A percentile compares a stretch with the other conserved stretches of the same genome.
These are phyloP conservation scores for Monoraphidium neglectum DNA, from an alignment of 139 green algal species.

Conservation along the genomic window DNA sequence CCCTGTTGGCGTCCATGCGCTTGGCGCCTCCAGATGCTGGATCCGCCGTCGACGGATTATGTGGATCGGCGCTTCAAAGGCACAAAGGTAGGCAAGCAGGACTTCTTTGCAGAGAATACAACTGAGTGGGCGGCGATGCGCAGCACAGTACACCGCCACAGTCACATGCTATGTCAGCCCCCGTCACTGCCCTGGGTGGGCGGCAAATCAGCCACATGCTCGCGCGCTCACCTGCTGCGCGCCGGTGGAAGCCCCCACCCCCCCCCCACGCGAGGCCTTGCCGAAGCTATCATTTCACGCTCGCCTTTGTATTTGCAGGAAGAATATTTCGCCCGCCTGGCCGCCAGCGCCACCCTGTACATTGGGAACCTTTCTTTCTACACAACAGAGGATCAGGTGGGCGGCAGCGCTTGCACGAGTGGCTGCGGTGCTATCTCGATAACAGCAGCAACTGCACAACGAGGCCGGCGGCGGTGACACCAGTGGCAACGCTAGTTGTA, in stretches of 20 bases:
- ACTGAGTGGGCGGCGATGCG: too few species aligned
- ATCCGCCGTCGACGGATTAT: conserved; percentile 60
- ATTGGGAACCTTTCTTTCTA: conserved; percentile 98
- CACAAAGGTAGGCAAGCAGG: conserved; percentile 51
- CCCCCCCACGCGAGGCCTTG: background rate
- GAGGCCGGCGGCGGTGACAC: background rate
- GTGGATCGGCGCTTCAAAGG: conserved; percentile 81
- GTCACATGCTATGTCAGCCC: too few species aligned
- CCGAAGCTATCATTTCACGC: too few species aligned
- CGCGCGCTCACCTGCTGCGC: too few species aligned
- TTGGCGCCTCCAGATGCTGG: conserved; percentile 16
- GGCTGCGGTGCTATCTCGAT: too few species aligned
- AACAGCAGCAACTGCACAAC: background rate
- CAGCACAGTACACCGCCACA: background rate
- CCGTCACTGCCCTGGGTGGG: too few species aligned
- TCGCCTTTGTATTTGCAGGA: conserved; percentile 49
- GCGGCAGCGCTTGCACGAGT: conserved; percentile 21
- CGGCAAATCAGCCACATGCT: too few species aligned
- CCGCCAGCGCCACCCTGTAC: conserved; percentile 89
- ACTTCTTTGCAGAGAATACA: too few species aligned
- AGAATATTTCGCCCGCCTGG: conserved; percentile 81
- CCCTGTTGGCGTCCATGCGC: too few species aligned
- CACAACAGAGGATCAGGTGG: conserved; percentile 97
- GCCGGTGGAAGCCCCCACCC: background rate
- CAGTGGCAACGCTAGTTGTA: background rate